phyloP scores from a whole-genome alignment of 805 yeast species.

The Pichia nanzhaoensis region DNA sequence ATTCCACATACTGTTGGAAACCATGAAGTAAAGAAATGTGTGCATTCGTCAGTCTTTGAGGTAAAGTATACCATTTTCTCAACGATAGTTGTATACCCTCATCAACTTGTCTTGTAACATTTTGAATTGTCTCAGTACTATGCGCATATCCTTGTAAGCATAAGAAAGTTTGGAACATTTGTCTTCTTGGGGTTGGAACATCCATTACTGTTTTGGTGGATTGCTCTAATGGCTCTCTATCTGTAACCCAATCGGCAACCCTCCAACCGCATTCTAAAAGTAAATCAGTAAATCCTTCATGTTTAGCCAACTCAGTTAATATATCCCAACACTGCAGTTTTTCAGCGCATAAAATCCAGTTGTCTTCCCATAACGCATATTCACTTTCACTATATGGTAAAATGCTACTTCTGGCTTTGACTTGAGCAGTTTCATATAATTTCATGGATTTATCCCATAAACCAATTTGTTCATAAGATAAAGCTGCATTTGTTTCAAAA shows the following conservation, averaged over 20 bases:
- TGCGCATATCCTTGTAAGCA: conserved; percentile 91
- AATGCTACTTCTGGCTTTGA: conserved; percentile 91
- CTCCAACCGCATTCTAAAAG: conserved; percentile 99
- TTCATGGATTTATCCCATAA: conserved; percentile 92
- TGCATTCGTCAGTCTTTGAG: conserved; percentile 66
- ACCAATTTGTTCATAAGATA: conserved; percentile 92
- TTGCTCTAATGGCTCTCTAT: conserved; percentile 88
- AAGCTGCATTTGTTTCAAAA: conserved; percentile 84
- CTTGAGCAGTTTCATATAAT: conserved; percentile 92
- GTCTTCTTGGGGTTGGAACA: conserved; percentile 96
- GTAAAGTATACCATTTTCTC: conserved; percentile 89
- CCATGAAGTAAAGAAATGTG: conserved; percentile 88
- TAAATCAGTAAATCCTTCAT: conserved; percentile 94
- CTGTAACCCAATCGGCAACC: conserved; percentile 97
- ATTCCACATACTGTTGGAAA: conserved; percentile 95
- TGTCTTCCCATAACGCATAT: conserved; percentile 96
- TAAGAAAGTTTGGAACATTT: conserved; percentile 89
- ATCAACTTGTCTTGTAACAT: conserved; percentile 80
- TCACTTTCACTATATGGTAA: conserved; percentile 94
- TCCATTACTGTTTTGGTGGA: conserved; percentile 96
- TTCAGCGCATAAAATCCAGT: conserved; percentile 96
- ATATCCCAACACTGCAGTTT: conserved; percentile 98
- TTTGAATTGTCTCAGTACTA: conserved; percentile 78
- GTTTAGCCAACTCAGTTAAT: conserved; percentile 90
- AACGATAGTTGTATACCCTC: conserved; percentile 93